Conservation (phyloP, 306 rosid genomes). For the Prunus mira region DNA sequence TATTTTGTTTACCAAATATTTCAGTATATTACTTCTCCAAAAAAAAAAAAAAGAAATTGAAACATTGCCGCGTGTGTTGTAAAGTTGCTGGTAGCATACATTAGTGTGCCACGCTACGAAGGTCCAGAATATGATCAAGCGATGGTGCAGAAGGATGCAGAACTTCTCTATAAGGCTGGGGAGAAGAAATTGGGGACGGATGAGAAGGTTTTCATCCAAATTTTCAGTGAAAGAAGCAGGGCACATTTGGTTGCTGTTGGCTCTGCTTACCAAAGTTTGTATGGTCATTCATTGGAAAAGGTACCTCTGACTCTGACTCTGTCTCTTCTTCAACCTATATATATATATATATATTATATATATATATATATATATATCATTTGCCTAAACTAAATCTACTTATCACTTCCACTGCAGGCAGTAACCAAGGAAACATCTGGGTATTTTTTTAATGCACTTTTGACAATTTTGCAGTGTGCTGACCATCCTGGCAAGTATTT, state of each 20-base stretch:
- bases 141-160: constrained; percentile 37
- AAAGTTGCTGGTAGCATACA: constrained; percentile 65
- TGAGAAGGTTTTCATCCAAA: constrained; percentile 43
- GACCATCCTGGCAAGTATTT: constrained; percentile 65
- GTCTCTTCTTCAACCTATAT: neutral
- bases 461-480: constrained; percentile 57
- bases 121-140: constrained; percentile 59
- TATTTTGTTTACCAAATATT: neutral
- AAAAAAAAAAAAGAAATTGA: too few species aligned
- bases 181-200: constrained; percentile 38
- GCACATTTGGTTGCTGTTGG: constrained; percentile 63
- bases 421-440: constrained; percentile 72
- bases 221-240: constrained; percentile 60
- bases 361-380: neutral
- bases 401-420: constrained; percentile 34
- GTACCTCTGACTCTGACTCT: constrained; percentile 16
- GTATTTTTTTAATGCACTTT: constrained; percentile 51
- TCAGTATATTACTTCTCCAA: too few species aligned
- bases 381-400: neutral
- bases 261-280: constrained; percentile 39
- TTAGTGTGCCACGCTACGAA: constrained; percentile 55
- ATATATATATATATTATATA: neutral
- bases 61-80: neutral
- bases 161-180: constrained; percentile 35
- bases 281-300: constrained; percentile 61